Evolutionary conservation across 805 yeast species (phyloP).

Genomic region (Metschnikowia dekortorum): DNA sequence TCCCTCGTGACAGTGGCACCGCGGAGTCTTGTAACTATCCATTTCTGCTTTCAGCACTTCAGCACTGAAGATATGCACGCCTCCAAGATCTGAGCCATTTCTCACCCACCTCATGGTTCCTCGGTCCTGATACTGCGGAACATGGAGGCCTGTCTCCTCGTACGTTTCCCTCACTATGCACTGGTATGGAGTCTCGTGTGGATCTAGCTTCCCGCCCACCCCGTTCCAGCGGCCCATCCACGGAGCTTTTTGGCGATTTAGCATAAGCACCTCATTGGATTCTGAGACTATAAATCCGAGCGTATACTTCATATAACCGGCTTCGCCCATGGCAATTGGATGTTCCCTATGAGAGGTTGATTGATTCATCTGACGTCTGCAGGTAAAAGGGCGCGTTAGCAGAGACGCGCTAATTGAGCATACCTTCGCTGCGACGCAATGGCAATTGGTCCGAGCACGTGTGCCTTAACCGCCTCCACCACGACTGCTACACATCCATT

Average conservation of each 20-base stretch:
- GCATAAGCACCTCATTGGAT: conserved; percentile 28
- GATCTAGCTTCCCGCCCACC: conserved; percentile 41
- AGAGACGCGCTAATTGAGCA: not conserved
- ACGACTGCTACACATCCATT: not conserved
- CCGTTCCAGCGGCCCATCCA: conserved; percentile 50
- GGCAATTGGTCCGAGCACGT: not conserved
- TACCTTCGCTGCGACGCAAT: not conserved
- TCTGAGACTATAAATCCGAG: conserved; percentile 30
- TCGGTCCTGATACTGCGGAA: conserved; percentile 26
- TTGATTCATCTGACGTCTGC: not conserved
- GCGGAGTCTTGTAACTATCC: conserved; percentile 27
- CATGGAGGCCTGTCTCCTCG: conserved; percentile 38
- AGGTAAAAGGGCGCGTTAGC: not conserved
- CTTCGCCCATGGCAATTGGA: conserved; percentile 6
- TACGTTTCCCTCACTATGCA: conserved; percentile 39
- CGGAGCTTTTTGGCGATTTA: conserved; percentile 40
- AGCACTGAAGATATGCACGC: conserved; percentile 39
- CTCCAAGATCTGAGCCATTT: conserved; percentile 26
- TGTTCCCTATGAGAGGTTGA: not conserved
- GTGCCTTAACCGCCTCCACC: not conserved
- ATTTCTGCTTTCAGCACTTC: conserved; percentile 22
- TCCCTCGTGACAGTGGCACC: conserved; percentile 33
- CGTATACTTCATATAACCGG: conserved; percentile 17
- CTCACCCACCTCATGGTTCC: conserved; percentile 36
- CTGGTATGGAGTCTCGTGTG: conserved; percentile 31